Conservation (phyloP, 148 eudicot genomes). For the Nyssa sinensis region DNA sequence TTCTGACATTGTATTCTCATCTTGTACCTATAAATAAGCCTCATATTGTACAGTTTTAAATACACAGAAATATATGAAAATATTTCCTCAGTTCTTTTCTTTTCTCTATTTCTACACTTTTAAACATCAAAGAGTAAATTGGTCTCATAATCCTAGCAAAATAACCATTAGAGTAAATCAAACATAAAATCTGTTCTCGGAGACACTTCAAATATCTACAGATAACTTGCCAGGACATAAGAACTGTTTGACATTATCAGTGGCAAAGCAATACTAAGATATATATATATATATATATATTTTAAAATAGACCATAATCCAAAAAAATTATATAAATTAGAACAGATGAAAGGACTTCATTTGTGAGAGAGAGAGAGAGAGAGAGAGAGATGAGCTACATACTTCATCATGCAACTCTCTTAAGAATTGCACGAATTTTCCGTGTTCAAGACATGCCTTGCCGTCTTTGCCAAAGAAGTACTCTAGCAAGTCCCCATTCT, state of each 20-base stretch:
- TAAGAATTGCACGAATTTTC: conserved; percentile 70
- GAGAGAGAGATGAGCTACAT: conserved; percentile 3
- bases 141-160: too few relatives aligned
- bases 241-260: background rate
- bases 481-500: conserved; percentile 76
- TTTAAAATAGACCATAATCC: background rate
- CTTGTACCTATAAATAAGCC: too few relatives aligned
- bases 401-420: conserved; percentile 84
- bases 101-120: too few relatives aligned
- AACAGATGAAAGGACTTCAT: background rate
- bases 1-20: too few relatives aligned
- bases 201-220: too few relatives aligned
- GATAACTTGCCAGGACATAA: background rate
- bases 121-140: too few relatives aligned
- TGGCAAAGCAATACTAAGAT: background rate
- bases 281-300: too few relatives aligned
- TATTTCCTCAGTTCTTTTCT: too few relatives aligned
- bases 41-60: too few relatives aligned
- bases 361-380: background rate
- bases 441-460: conserved; percentile 50
- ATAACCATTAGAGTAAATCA: too few relatives aligned
- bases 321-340: background rate
- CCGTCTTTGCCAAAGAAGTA: conserved; percentile 93
- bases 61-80: too few relatives aligned
- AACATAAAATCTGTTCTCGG: too few relatives aligned